Base-by-base conservation (phyloP, 306 rosid genomes). In the Parietaria judaica region DNA sequence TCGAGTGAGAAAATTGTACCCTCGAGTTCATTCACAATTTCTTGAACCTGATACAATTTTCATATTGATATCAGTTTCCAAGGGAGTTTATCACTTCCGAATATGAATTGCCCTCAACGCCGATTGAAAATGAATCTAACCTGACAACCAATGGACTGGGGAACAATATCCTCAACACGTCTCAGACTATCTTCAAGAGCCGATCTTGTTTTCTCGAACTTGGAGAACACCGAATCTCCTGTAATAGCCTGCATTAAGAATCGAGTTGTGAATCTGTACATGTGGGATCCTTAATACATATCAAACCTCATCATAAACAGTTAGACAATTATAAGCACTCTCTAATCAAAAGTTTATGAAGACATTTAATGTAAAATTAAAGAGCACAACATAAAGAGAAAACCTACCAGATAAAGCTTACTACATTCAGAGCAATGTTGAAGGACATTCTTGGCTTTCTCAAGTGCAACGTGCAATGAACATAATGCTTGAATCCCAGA, bases 401-500 rank as follows among this genome's bases (percentile, higher is more conserved):
- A 62, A 69, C 80, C 53, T 84, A 92, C 99, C 95, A 92, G 69
- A 75, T 92, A 92, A 56, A 92, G 90, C 85, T 88, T 88, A 80
- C 99, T 92, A 38, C 89, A 84, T 60, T 88, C 90, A 31, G 96
- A 77, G 76, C 99, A 92, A 69, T 86, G 99, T 64, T 70, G 90
- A 71, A 92, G 99, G 77, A 89, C 82, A 76, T 80, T 86, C 76
- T 88, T 88, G 39, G 86, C 70, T 76, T 92, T 92, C 83, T 92
- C 96, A 48, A 92, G 82, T 9, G 94, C 99, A 23, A 92, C 86
- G 56, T 92, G 99, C 75, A 92, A 72, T 7, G 99, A 82, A 76
- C 99, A 92, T 70, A 92, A 80, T 64, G 96, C 99, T 79, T 78
- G 95, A 63, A 92, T 88, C 48, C 99, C 99, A 1, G 96, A 79